These are phyloP conservation scores for Prunus mongolica DNA, from an alignment of 306 rosid species.

Conservation along the genomic window DNA sequence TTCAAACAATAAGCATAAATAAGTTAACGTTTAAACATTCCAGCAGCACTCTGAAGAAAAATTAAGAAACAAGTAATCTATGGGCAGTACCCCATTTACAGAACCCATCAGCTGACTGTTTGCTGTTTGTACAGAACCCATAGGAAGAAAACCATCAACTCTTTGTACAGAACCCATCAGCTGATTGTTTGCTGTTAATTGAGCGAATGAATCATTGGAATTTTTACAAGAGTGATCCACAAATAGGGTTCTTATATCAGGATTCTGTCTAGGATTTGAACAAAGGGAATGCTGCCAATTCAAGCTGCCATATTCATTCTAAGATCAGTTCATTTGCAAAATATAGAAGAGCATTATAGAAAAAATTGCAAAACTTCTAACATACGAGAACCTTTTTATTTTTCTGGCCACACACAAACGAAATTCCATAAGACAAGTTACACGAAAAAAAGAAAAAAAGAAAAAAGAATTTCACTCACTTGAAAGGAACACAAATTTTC, in stretches of 20 bases:
- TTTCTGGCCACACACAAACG: neutral
- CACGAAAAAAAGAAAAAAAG: neutral
- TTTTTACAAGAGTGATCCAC: conserved; percentile 87
- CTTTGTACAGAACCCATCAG: conserved; percentile 59
- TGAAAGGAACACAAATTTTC: neutral
- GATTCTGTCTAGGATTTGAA: conserved; percentile 76
- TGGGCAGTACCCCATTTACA: conserved; percentile 69
- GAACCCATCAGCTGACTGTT: conserved; percentile 57
- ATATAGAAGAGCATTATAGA: neutral
- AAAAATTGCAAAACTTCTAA: neutral
- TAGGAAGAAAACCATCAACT: conserved; percentile 73
- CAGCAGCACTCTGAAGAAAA: neutral
- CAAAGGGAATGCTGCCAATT: conserved; percentile 98
- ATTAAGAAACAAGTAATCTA: conserved; percentile 11
- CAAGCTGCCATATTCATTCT: conserved; percentile 55
- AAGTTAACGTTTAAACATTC: neutral
- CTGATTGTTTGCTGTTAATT: conserved; percentile 62
- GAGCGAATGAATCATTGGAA: conserved; percentile 76
- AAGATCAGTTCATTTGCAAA: conserved; percentile 18
- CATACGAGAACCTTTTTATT: neutral
- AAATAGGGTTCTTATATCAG: conserved; percentile 84
- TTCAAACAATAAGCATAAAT: neutral
- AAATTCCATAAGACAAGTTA: neutral
- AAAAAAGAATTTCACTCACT: neutral
- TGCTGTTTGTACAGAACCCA: conserved; percentile 41